A percentile compares a stretch with the other conserved stretches of the same genome.
phyloP scores from a whole-genome alignment of 345 rosid species.

The Eutrema japonicum region DNA sequence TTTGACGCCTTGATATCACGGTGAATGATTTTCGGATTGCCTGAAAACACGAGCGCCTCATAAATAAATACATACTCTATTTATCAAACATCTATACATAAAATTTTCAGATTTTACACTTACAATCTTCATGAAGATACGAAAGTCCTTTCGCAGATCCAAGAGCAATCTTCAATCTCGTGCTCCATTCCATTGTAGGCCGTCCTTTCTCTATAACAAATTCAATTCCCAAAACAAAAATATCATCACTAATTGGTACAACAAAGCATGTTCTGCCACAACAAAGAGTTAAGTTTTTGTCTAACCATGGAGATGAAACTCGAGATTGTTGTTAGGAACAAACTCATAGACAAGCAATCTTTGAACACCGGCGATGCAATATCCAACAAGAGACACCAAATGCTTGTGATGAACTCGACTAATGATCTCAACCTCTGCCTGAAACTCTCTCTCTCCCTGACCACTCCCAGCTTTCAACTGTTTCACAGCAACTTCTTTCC shows the following conservation, averaged over 20 bases:
- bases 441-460: slow-evolving; percentile 71
- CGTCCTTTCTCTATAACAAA: slow-evolving; percentile 61
- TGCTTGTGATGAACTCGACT: slow-evolving; percentile 73
- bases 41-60: slow-evolving; percentile 42
- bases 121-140: slow-evolving; percentile 97
- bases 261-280: slow-evolving; percentile 10
- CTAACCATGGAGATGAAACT: slow-evolving; percentile 73
- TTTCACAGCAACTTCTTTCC: slow-evolving; percentile 69
- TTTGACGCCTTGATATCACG: slow-evolving; percentile 92
- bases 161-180: slow-evolving; percentile 77
- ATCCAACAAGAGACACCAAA: slow-evolving; percentile 74
- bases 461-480: slow-evolving; percentile 68
- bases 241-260: background rate
- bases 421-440: slow-evolving; percentile 72
- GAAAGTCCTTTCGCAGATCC: slow-evolving; percentile 96
- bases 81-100: background rate
- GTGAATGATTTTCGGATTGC: slow-evolving; percentile 93
- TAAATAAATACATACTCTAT: background rate
- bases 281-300: background rate
- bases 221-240: background rate
- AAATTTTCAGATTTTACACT: slow-evolving; percentile 18
- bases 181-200: slow-evolving; percentile 79
- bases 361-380: slow-evolving; percentile 56
- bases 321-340: slow-evolving; percentile 64
- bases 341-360: slow-evolving; percentile 79